phyloP scores from a whole-genome alignment of 106 monocot species.

The Apostasia ramifera region DNA sequence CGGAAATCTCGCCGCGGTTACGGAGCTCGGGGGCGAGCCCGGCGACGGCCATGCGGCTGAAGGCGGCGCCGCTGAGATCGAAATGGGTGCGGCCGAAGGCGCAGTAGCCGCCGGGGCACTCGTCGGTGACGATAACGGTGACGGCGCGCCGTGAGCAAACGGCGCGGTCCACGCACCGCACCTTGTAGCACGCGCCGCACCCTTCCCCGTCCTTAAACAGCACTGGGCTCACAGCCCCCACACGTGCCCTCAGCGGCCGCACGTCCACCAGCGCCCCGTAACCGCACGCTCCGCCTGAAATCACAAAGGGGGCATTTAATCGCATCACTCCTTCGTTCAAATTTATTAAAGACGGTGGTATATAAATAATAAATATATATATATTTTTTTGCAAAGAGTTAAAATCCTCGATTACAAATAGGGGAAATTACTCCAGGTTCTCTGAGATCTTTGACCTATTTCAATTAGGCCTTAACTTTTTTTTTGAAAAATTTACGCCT shows the following conservation, averaged over 20 bases:
- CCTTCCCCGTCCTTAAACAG: slow-evolving; percentile 84
- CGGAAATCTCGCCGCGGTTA: slow-evolving; percentile 67
- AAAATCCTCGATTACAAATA: too few relatives aligned
- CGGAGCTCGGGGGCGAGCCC: slow-evolving; percentile 45
- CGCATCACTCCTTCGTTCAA: too few relatives aligned
- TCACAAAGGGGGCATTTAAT: too few relatives aligned
- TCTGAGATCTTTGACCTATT: neutral
- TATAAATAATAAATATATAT: too few relatives aligned
- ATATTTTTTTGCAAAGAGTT: neutral
- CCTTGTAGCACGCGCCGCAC: slow-evolving; percentile 96
- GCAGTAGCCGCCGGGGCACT: slow-evolving; percentile 93
- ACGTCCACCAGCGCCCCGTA: slow-evolving; percentile 95
- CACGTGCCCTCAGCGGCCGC: slow-evolving; percentile 59
- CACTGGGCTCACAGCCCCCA: slow-evolving; percentile 89
- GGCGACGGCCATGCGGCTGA: slow-evolving; percentile 75
- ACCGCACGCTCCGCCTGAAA: slow-evolving; percentile 87
- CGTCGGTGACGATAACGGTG: slow-evolving; percentile 86
- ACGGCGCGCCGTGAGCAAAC: slow-evolving; percentile 79
- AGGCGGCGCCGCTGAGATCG: slow-evolving; percentile 91
- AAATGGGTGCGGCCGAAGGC: slow-evolving; percentile 70
- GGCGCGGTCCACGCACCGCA: slow-evolving; percentile 50
- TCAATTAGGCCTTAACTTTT: too few relatives aligned
- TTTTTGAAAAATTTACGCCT: too few relatives aligned
- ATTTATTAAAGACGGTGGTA: neutral
- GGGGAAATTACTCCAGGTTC: too few relatives aligned